phyloP scores from a whole-genome alignment of 2,329 filamentous ascomycete genomes.

The Apiospora sp. region DNA sequence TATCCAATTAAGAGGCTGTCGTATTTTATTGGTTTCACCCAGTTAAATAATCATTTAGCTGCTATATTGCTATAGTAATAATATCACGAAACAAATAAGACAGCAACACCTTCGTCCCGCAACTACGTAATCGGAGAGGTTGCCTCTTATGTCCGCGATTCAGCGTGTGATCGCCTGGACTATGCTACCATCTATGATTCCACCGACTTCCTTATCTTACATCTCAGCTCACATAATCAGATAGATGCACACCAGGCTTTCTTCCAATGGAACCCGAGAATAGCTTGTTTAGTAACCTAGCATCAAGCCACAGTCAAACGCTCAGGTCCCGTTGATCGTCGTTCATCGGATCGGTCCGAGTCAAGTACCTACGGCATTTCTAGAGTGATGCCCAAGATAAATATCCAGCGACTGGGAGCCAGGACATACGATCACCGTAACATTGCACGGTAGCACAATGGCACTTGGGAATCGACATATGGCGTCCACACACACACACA shows the following conservation, averaged over 20 bases:
- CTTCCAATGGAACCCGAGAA: background rate
- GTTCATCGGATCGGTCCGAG: background rate
- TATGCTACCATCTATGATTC: background rate
- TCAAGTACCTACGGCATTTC: background rate
- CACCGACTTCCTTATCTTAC: background rate
- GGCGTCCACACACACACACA: too few species aligned
- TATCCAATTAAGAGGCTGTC: background rate
- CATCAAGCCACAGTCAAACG: background rate
- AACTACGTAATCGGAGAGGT: background rate
- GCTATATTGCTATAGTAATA: too few species aligned
- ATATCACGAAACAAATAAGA: background rate
- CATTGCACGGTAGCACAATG: too few species aligned
- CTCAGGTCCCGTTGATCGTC: background rate
- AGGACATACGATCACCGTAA: too few species aligned
- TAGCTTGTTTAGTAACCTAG: background rate
- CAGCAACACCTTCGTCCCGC: background rate
- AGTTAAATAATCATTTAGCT: too few species aligned
- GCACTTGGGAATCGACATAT: background rate
- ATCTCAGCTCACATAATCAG: background rate
- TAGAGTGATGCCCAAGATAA: background rate
- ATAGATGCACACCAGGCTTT: background rate
- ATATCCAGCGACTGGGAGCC: too few species aligned
- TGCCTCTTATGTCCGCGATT: background rate
- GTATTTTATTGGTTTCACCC: too few species aligned
- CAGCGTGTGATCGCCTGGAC: background rate